phyloP scores from a whole-genome alignment of 2,329 filamentous ascomycete species.

The Chrysoporthe cubensis region DNA sequence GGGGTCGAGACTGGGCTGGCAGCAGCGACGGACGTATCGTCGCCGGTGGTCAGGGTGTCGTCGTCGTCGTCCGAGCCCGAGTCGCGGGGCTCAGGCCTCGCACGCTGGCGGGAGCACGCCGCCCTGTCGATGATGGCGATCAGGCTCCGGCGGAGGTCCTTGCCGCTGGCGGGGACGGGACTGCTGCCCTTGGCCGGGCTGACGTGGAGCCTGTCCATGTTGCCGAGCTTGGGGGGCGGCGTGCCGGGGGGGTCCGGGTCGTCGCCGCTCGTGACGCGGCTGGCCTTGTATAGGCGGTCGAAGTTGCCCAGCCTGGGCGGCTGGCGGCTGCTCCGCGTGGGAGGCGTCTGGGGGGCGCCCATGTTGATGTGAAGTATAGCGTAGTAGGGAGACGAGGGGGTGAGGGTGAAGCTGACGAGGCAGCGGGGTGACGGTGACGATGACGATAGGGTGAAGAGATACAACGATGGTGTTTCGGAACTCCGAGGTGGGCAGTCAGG shows the following conservation, averaged over 20 bases:
- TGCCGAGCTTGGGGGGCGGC: conserved; percentile 24
- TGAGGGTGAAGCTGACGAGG: background rate
- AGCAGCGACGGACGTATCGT: background rate
- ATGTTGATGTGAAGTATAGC: background rate
- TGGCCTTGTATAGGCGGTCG: background rate
- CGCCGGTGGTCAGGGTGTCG: background rate
- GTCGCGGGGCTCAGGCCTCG: background rate
- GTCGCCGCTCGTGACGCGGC: background rate
- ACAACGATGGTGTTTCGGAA: too few species aligned
- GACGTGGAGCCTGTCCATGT: conserved; percentile 10
- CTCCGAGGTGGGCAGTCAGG: too few species aligned
- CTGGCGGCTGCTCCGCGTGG: background rate
- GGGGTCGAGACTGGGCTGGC: conserved; percentile 9
- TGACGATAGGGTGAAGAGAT: too few species aligned
- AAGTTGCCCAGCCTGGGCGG: background rate
- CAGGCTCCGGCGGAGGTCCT: background rate
- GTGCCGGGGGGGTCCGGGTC: conserved; percentile 13
- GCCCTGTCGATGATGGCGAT: background rate
- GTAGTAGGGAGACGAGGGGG: background rate
- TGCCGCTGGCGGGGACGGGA: background rate
- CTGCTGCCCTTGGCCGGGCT: background rate
- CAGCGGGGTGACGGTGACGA: too few species aligned
- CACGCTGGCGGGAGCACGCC: too few species aligned
- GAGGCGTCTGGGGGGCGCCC: background rate
- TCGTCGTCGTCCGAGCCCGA: conserved; percentile 9